Evolutionary conservation across 176 grass and related monocot genomes (phyloP).

Genomic region (Chloris gayana): DNA sequence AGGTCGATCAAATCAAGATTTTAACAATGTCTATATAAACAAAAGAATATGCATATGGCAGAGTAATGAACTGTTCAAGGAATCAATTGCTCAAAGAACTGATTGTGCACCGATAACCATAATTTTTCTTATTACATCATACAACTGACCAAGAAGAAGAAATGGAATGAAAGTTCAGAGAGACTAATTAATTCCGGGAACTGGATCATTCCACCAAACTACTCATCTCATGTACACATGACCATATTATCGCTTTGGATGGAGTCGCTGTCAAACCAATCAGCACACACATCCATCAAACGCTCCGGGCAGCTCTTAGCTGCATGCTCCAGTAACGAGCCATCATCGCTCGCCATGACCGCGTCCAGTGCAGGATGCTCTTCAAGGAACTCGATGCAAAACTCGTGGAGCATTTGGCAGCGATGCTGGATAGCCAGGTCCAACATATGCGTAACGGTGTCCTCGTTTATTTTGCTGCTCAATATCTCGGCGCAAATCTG

Average conservation of each 20-base stretch:
- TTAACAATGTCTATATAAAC: no score
- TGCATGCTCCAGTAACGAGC: not conserved
- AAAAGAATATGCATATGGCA: no score
- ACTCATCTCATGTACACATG: not conserved
- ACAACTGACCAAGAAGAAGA: not conserved
- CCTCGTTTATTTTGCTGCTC: not conserved
- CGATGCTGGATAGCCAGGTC: not conserved
- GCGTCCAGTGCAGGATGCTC: not conserved
- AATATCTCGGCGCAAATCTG: slow-evolving; percentile 10
- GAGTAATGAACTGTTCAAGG: no score
- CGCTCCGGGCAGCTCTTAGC: no score
- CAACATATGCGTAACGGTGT: slow-evolving; percentile 1
- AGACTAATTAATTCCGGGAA: not conserved
- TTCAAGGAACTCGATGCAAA: slow-evolving; percentile 36
- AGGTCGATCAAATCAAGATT: no score
- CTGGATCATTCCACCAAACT: not conserved
- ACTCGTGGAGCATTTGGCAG: not conserved
- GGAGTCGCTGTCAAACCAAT: not conserved
- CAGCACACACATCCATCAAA: slow-evolving; percentile 4
- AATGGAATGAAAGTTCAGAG: not conserved
- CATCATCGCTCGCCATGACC: not conserved
- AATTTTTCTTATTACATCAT: no score
- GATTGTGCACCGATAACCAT: no score
- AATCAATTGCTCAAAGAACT: no score
- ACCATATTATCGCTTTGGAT: not conserved